Percentiles rank a stretch among this genome's conserved stretches.
phyloP scores from a whole-genome alignment of 1,139 yeast species.

The Saccharomyces pastorianus region DNA sequence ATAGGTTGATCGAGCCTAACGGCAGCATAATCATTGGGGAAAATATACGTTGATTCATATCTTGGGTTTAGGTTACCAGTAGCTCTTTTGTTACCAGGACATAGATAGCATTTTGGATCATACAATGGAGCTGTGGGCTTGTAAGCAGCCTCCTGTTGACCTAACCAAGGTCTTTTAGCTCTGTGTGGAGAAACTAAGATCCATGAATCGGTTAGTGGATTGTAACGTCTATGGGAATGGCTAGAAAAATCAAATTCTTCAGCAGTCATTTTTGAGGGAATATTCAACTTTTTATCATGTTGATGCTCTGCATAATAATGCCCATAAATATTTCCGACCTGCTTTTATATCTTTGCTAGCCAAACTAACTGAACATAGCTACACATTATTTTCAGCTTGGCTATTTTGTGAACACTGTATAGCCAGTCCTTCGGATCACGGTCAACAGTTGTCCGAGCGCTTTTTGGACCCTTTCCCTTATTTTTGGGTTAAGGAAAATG shows the following conservation, averaged over 20 bases:
- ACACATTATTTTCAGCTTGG: not conserved
- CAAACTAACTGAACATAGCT: not conserved
- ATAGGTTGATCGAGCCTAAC: conserved; percentile 53
- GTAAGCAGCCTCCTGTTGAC: conserved; percentile 52
- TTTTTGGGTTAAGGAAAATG: not conserved
- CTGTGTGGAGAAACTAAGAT: conserved; percentile 72
- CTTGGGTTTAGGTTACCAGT: conserved; percentile 54
- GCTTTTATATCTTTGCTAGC: not conserved
- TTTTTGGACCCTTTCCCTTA: not conserved
- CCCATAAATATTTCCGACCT: not conserved
- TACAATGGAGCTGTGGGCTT: conserved; percentile 43
- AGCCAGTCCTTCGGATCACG: not conserved
- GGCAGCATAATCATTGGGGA: conserved; percentile 66
- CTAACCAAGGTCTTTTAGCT: conserved; percentile 77
- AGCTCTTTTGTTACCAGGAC: conserved; percentile 67
- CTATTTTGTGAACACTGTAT: not conserved
- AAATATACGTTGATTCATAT: conserved; percentile 50
- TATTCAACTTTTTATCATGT: conserved; percentile 1
- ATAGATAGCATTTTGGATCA: conserved; percentile 62
- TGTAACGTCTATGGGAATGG: conserved; percentile 60
- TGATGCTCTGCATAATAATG: not conserved
- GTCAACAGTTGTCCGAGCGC: not conserved
- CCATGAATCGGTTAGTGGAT: conserved; percentile 57
- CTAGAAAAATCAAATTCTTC: conserved; percentile 43
- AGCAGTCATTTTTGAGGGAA: conserved; percentile 9